A percentile compares a stretch with the other conserved stretches of the same genome.
phyloP scores from a whole-genome alignment of 2,329 filamentous ascomycete genomes.

The Harringtonia lauricola region DNA sequence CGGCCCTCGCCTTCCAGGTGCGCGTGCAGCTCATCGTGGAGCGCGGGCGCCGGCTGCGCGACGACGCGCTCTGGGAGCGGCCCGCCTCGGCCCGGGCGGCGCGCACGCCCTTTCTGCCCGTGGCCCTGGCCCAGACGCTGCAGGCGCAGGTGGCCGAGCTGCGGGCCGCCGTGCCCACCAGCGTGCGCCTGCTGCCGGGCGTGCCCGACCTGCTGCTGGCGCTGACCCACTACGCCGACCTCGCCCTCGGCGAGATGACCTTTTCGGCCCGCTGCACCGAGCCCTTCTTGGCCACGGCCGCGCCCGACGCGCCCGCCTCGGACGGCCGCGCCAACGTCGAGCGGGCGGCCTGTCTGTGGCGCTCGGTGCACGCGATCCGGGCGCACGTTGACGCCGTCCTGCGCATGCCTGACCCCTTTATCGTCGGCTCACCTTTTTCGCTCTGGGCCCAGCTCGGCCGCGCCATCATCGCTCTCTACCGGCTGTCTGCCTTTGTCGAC shows the following conservation, averaged over 20 bases:
- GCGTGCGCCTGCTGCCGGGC: no score
- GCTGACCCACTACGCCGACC: not conserved
- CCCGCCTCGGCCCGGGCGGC: not conserved
- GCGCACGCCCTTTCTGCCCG: not conserved
- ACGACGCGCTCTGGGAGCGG: not conserved
- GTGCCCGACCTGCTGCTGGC: no score
- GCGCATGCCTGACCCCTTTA: not conserved
- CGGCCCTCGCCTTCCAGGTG: conserved; percentile 30
- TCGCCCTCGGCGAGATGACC: conserved; percentile 1
- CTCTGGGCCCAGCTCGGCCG: conserved; percentile 7
- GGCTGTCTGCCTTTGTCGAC: conserved; percentile 16
- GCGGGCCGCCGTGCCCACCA: not conserved
- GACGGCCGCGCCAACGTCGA: not conserved
- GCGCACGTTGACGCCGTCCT: conserved; percentile 3
- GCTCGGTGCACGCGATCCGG: conserved; percentile 6
- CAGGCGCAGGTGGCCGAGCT: not conserved
- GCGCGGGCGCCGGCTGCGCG: conserved; percentile 11
- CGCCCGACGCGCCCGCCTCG: not conserved
- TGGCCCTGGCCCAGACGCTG: not conserved
- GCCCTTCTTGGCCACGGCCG: no score
- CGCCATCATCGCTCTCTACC: conserved; percentile 2
- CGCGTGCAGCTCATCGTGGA: conserved; percentile 28
- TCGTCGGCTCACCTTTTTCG: conserved; percentile 1
- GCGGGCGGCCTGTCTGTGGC: conserved; percentile 1
- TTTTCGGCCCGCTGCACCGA: not conserved